Percentiles rank a stretch among this genome's conserved stretches.
Evolutionary conservation across 345 rosid genomes (phyloP).

Genomic region (Brassica juncea): DNA sequence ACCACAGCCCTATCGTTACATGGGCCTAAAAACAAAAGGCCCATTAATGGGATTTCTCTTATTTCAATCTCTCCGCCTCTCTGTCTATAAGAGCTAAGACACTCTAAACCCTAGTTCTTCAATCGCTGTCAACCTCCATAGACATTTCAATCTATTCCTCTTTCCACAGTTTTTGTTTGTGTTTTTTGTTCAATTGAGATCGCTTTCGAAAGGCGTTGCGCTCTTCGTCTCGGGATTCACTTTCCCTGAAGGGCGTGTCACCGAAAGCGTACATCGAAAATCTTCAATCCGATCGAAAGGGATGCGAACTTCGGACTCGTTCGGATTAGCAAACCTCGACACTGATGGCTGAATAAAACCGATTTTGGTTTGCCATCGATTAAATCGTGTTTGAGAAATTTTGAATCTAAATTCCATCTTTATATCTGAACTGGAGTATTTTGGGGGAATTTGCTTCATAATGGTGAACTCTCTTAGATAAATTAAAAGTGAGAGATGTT

Average conservation of each 20-base stretch:
- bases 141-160: background rate
- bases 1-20: background rate
- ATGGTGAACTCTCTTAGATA: conserved; percentile 43
- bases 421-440: background rate
- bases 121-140: background rate
- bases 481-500: conserved; percentile 30
- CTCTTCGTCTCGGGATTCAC: conserved; percentile 24
- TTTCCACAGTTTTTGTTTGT: background rate
- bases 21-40: background rate
- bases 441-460: conserved; percentile 30
- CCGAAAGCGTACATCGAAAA: conserved; percentile 30
- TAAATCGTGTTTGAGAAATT: conserved; percentile 24
- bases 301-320: conserved; percentile 18
- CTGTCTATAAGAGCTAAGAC: background rate
- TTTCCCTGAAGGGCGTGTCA: conserved; percentile 42
- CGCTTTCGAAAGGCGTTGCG: conserved; percentile 46
- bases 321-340: conserved; percentile 1
- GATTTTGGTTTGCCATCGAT: background rate
- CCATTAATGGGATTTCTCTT: background rate
- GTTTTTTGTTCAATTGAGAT: background rate
- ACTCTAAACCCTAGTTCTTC: background rate
- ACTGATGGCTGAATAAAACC: background rate
- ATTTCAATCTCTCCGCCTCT: background rate
- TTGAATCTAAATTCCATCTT: background rate
- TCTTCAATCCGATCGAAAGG: conserved; percentile 29